These are phyloP conservation scores for Nakazawaea ishiwadae DNA, from an alignment of 805 yeast genomes.

Conservation along the genomic window DNA sequence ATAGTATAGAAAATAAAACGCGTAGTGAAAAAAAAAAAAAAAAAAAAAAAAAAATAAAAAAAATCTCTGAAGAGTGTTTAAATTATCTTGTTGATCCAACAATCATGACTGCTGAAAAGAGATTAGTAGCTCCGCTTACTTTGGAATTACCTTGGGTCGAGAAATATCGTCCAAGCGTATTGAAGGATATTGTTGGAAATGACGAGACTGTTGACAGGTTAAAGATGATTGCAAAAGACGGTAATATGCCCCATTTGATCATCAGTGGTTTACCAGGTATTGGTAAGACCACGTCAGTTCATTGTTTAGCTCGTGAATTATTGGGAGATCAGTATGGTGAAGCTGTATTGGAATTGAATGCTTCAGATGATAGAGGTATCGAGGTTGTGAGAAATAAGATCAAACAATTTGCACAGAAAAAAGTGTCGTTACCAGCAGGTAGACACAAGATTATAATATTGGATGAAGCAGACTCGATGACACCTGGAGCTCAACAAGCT, in stretches of 20 bases:
- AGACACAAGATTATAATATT: constrained; percentile 88
- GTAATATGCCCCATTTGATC: constrained; percentile 96
- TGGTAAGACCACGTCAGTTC: constrained; percentile 93
- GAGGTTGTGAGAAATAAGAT: constrained; percentile 93
- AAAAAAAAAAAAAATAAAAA: no score
- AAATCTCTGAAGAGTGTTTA: background rate
- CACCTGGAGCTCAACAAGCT: constrained; percentile 96
- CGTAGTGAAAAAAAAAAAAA: background rate
- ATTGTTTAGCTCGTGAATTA: constrained; percentile 81
- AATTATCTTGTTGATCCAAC: background rate
- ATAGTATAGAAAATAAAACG: no score
- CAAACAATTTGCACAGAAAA: constrained; percentile 94
- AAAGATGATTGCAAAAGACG: constrained; percentile 80
- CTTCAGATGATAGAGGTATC: constrained; percentile 96
- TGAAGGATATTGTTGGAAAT: constrained; percentile 90
- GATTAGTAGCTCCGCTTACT: constrained; percentile 11
- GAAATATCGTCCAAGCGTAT: constrained; percentile 78
- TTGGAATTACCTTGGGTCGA: constrained; percentile 61
- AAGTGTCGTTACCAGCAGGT: constrained; percentile 81
- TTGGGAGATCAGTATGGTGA: constrained; percentile 69
- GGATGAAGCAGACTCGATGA: constrained; percentile 97
- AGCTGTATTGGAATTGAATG: constrained; percentile 90
- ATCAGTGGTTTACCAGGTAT: constrained; percentile 97
- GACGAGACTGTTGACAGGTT: constrained; percentile 83
- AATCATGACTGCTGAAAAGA: background rate